A percentile compares a stretch with the other conserved stretches of the same genome.
These are phyloP conservation scores for Ramularia endophylla DNA, from an alignment of 2,329 filamentous ascomycete species.

Conservation along the genomic window DNA sequence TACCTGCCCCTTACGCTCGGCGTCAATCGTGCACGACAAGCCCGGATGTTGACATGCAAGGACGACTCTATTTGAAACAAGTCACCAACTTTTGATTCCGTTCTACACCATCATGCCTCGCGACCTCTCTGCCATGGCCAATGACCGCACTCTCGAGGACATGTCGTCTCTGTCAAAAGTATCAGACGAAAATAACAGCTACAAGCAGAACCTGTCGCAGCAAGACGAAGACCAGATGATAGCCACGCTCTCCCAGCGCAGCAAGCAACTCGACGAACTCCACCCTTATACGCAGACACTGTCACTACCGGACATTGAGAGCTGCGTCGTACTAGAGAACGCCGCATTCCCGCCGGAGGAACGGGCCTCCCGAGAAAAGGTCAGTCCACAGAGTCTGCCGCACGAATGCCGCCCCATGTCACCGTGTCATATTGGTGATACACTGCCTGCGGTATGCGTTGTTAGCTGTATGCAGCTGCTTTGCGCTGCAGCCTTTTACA, in stretches of 20 bases:
- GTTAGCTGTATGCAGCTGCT: constrained; percentile 10
- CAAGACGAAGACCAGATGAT: constrained; percentile 12
- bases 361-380: constrained; percentile 55
- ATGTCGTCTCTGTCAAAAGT: constrained; percentile 35
- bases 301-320: constrained; percentile 59
- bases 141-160: constrained; percentile 26
- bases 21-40: no score
- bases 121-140: constrained; percentile 29
- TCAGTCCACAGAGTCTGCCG: constrained; percentile 37
- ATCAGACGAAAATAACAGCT: constrained; percentile 7
- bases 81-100: no score
- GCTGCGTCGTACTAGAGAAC: constrained; percentile 54
- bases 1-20: no score
- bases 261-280: constrained; percentile 48
- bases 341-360: constrained; percentile 54
- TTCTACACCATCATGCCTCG: constrained; percentile 34
- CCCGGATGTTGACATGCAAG: no score
- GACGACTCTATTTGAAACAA: no score
- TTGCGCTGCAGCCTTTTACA: no score
- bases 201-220: constrained; percentile 3
- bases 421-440: constrained; percentile 22
- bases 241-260: constrained; percentile 10
- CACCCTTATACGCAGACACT: constrained; percentile 71
- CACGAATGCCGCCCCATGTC: constrained; percentile 10
- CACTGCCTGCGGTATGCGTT: constrained; percentile 25